A percentile compares a stretch with the other conserved stretches of the same genome.
These are phyloP conservation scores for Exophiala oligosperma DNA, from an alignment of 2,329 filamentous ascomycete species.

Conservation along the genomic window DNA sequence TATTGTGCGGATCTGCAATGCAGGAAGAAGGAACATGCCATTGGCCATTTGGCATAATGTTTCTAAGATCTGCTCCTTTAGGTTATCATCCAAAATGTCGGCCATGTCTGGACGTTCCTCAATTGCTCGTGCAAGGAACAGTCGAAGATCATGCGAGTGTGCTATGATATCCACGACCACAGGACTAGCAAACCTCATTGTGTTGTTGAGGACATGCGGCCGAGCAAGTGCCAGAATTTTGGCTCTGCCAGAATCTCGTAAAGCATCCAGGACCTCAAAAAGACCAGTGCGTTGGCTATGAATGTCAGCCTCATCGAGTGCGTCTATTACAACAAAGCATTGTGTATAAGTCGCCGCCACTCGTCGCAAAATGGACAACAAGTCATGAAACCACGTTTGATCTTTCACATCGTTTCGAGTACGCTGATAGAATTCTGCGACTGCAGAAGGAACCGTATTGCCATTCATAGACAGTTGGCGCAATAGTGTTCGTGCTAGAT, in stretches of 20 bases:
- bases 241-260: slow-evolving; percentile 15
- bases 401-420: slow-evolving; percentile 24
- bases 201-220: slow-evolving; percentile 19
- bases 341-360: slow-evolving; percentile 22
- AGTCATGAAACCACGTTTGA: slow-evolving; percentile 26
- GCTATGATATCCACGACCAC: slow-evolving; percentile 21
- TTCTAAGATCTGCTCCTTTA: slow-evolving; percentile 28
- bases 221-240: slow-evolving; percentile 28
- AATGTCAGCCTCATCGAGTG: slow-evolving; percentile 31
- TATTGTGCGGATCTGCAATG: slow-evolving; percentile 34
- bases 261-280: slow-evolving; percentile 22
- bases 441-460: slow-evolving; percentile 27
- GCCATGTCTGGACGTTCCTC: slow-evolving; percentile 23
- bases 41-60: slow-evolving; percentile 30
- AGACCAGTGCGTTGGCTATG: slow-evolving; percentile 22
- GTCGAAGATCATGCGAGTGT: slow-evolving; percentile 26
- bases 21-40: slow-evolving; percentile 35
- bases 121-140: slow-evolving; percentile 29
- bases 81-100: slow-evolving; percentile 29
- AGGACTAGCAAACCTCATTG: slow-evolving; percentile 17
- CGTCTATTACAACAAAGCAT: slow-evolving; percentile 32
- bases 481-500: slow-evolving; percentile 30
- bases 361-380: slow-evolving; percentile 22
- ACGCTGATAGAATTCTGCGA: slow-evolving; percentile 30
- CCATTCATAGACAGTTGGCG: slow-evolving; percentile 28